These are phyloP conservation scores for Talinum fruticosum DNA, from an alignment of 148 eudicot species.

Conservation along the genomic window DNA sequence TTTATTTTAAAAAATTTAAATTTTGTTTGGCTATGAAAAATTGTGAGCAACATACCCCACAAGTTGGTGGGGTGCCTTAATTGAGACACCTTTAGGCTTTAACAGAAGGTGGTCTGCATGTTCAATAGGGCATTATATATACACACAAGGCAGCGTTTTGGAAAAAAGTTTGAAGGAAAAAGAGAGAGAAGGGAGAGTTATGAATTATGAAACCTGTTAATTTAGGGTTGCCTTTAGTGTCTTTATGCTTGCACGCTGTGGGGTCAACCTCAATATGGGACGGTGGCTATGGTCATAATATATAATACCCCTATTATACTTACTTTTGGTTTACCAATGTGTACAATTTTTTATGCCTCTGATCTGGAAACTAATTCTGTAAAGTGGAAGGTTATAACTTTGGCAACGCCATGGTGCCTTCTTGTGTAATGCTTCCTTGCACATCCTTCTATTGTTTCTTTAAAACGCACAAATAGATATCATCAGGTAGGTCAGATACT, in stretches of 20 bases:
- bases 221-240: slow-evolving; percentile 15
- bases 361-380: background rate
- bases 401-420: background rate
- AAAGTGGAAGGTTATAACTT: background rate
- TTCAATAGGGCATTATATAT: slow-evolving; percentile 11
- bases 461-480: no score
- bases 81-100: slow-evolving; percentile 7
- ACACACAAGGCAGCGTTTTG: background rate
- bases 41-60: background rate
- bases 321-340: slow-evolving; percentile 10
- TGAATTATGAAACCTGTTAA: slow-evolving; percentile 19
- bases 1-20: background rate
- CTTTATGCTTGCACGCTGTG: slow-evolving; percentile 36
- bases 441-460: background rate
- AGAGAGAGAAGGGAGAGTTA: background rate
- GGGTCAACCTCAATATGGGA: slow-evolving; percentile 27
- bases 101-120: slow-evolving; percentile 31
- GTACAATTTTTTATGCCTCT: background rate
- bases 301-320: background rate
- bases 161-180: background rate
- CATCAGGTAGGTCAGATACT: no score
- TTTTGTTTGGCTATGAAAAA: background rate
- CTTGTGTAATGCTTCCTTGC: background rate
- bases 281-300: slow-evolving; percentile 21
- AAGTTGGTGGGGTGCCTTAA: slow-evolving; percentile 16